phyloP scores from a whole-genome alignment of 2,329 filamentous ascomycete species.

The Huntiella abstrusa region DNA sequence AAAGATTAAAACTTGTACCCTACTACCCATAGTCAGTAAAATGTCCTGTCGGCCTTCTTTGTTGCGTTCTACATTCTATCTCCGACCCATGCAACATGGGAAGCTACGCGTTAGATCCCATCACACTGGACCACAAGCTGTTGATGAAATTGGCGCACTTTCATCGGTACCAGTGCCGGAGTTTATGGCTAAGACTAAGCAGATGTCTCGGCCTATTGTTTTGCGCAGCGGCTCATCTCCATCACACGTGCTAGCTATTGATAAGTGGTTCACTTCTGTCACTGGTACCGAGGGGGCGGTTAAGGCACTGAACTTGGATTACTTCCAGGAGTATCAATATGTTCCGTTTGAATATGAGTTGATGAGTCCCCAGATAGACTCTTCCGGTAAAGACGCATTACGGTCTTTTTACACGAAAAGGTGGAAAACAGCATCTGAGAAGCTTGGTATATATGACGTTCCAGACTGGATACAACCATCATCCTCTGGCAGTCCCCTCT shows the following conservation, averaged over 20 bases:
- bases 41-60: too few relatives aligned
- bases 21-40: too few relatives aligned
- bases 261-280: constrained; percentile 36
- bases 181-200: too few relatives aligned
- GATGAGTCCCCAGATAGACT: constrained; percentile 15
- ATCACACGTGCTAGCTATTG: constrained; percentile 22
- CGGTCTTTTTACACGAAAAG: constrained; percentile 13
- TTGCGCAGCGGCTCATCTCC: too few relatives aligned
- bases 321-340: constrained; percentile 18
- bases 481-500: constrained; percentile 17
- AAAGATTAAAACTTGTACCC: too few relatives aligned
- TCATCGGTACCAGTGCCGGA: too few relatives aligned
- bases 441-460: not conserved
- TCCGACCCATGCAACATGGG: too few relatives aligned
- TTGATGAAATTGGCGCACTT: too few relatives aligned
- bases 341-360: constrained; percentile 23
- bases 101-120: too few relatives aligned
- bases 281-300: not conserved
- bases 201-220: too few relatives aligned
- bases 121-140: too few relatives aligned
- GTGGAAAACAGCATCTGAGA: not conserved
- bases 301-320: constrained; percentile 12
- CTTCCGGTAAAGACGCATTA: not conserved
- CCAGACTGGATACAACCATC: constrained; percentile 1
- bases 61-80: too few relatives aligned